These are phyloP conservation scores for Geosmithia flava DNA, from an alignment of 2,329 filamentous ascomycete species.

Conservation along the genomic window DNA sequence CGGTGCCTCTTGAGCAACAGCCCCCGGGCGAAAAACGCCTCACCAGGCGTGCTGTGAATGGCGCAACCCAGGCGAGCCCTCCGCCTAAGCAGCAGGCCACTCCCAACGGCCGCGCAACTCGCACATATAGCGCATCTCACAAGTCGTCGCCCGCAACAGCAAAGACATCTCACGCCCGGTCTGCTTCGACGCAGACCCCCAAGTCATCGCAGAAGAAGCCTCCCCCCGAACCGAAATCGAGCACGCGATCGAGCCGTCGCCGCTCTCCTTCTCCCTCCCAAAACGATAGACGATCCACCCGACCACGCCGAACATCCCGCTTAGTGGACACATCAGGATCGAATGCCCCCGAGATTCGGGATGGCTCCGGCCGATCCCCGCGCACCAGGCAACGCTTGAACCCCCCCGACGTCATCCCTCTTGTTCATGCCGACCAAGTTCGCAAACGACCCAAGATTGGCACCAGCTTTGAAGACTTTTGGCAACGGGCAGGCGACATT, in stretches of 20 bases:
- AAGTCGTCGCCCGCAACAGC: slow-evolving; percentile 8
- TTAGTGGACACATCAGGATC: slow-evolving; percentile 15
- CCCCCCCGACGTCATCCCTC: slow-evolving; percentile 30
- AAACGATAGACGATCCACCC: slow-evolving; percentile 24
- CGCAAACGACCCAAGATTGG: slow-evolving; percentile 40
- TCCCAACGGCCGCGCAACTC: slow-evolving; percentile 12
- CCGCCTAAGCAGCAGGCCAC: slow-evolving; percentile 8
- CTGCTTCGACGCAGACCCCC: slow-evolving; percentile 11
- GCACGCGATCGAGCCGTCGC: slow-evolving; percentile 21
- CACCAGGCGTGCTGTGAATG: slow-evolving; percentile 27
- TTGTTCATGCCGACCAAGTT: slow-evolving; percentile 47
- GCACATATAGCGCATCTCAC: slow-evolving; percentile 2
- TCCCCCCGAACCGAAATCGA: slow-evolving; percentile 13
- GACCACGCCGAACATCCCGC: slow-evolving; percentile 30
- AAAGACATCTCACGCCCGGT: slow-evolving; percentile 10
- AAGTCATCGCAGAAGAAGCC: slow-evolving; percentile 17
- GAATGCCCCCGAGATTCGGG: slow-evolving; percentile 5
- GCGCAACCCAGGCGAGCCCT: slow-evolving; percentile 13
- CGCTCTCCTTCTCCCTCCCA: slow-evolving; percentile 27
- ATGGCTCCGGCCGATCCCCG: slow-evolving; percentile 19
- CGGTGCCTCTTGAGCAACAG: slow-evolving; percentile 38
- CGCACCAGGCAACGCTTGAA: slow-evolving; percentile 36
- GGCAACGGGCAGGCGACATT: slow-evolving; percentile 34
- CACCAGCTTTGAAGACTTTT: slow-evolving; percentile 44
- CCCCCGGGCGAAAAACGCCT: slow-evolving; percentile 35